A percentile compares a stretch with the other conserved stretches of the same genome.
These are phyloP conservation scores for Berkeleyomyces basicola DNA, from an alignment of 2,329 filamentous ascomycete genomes.

Conservation along the genomic window DNA sequence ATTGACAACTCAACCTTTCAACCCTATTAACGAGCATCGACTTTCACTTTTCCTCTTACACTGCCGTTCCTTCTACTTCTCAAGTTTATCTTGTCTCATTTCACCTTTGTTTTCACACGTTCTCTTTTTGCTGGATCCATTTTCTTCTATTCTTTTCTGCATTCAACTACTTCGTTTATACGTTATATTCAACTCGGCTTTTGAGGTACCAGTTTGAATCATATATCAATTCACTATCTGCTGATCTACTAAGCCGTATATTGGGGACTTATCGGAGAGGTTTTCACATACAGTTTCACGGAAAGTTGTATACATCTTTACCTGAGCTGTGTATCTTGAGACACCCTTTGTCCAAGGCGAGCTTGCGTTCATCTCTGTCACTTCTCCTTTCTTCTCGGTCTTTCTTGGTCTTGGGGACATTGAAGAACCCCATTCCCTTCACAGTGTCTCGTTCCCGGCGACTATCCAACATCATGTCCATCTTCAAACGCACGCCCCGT, in stretches of 20 bases:
- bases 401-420: constrained; percentile 1
- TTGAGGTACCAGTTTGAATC: neutral
- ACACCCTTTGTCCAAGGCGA: neutral
- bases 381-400: constrained; percentile 10
- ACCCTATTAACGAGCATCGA: neutral
- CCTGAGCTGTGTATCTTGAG: neutral
- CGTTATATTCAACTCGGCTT: too few species aligned
- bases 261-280: too few species aligned
- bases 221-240: too few species aligned
- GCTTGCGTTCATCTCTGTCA: constrained; percentile 19
- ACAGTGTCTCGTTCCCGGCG: neutral
- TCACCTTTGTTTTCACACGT: neutral
- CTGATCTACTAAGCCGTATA: too few species aligned
- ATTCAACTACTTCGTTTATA: neutral
- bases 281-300: too few species aligned
- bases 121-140: neutral
- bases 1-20: neutral
- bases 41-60: neutral
- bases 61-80: neutral
- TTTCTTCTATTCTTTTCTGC: neutral
- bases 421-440: neutral
- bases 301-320: too few species aligned
- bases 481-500: constrained; percentile 74
- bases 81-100: neutral
- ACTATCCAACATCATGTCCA: constrained; percentile 23